Base-by-base conservation (phyloP, 2,329 filamentous ascomycete species). In the Epichloe glyceriae region DNA sequence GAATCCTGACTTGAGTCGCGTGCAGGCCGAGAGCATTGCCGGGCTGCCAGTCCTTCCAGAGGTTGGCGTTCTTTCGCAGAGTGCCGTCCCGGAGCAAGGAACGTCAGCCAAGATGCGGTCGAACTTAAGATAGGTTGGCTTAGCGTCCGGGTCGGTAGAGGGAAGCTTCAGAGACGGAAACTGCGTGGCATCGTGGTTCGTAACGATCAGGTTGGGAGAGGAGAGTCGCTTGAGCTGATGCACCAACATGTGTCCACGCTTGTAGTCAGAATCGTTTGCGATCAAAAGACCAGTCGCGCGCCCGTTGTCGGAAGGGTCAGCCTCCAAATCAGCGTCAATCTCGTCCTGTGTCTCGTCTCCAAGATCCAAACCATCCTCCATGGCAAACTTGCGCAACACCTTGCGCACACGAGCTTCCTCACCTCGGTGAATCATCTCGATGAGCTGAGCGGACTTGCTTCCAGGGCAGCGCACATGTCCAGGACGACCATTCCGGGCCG, bases 181-280 rank as follows among this genome's bases (percentile, higher is more conserved):
- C 67, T 95, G 82, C 4, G 90, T 96, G 41, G 93, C 93, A 67
- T 98, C 93, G 71, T 98, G 91, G 67, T 98, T 97, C 41, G 89
- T 97, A 55, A 98, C 91, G 55, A 98, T 85, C 58, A 98, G 74
- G 66, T 98, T 98, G 3, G 93, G 91, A 4, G 93, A 97, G 55
- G 91, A 95, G 47, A 98, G 76, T 54, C 93, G 86, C 76, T 98
- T 98, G 61, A 97, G 86, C 70, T 98, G 93, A 67, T 98, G 93
- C 46, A 96, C 88, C 64, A 98, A 72, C 86, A 98, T 93, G 70
- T 97, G 93, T 51, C 88, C 88, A 57, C 93, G 86, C 74, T 91
- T 94, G 73, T 96, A 96, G 67, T 98, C 93, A 60, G 87, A 83
- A 63, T 98, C 93, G 69, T 98, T 98, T 55, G 93, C 93, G 58